Conservation (phyloP, 2,329 filamentous ascomycete genomes). For the Bisporella sp. region DNA sequence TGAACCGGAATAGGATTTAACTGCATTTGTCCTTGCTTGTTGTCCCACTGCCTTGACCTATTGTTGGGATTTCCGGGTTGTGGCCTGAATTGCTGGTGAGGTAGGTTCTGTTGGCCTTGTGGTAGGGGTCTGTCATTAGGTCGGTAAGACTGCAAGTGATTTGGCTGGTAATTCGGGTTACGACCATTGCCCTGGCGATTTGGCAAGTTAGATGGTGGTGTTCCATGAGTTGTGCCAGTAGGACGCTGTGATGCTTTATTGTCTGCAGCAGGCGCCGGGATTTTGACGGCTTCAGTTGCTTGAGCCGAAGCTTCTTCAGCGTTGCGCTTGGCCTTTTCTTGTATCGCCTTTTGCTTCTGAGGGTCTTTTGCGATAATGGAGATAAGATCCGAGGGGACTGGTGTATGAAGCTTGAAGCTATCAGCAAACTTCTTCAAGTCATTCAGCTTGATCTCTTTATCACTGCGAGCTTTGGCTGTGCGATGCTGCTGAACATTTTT, state of each 20-base stretch:
- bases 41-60: slow-evolving; percentile 22
- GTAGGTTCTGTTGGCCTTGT: slow-evolving; percentile 18
- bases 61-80: slow-evolving; percentile 16
- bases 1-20: slow-evolving; percentile 25
- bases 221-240: slow-evolving; percentile 40
- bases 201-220: slow-evolving; percentile 19
- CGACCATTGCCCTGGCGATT: slow-evolving; percentile 23
- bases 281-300: slow-evolving; percentile 35
- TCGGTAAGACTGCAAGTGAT: slow-evolving; percentile 29
- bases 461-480: slow-evolving; percentile 53
- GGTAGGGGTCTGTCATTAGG: slow-evolving; percentile 12
- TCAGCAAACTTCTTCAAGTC: slow-evolving; percentile 93
- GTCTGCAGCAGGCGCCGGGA: slow-evolving; percentile 39
- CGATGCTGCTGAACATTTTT: slow-evolving; percentile 49
- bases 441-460: slow-evolving; percentile 88
- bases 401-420: slow-evolving; percentile 90
- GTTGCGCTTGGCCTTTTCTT: slow-evolving; percentile 77
- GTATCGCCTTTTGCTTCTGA: slow-evolving; percentile 87
- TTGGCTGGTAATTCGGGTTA: slow-evolving; percentile 36
- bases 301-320: slow-evolving; percentile 52
- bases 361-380: slow-evolving; percentile 95
- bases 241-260: slow-evolving; percentile 30
- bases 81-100: slow-evolving; percentile 16
- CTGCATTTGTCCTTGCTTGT: slow-evolving; percentile 16
- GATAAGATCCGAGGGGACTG: slow-evolving; percentile 85